A percentile compares a stretch with the other conserved stretches of the same genome.
phyloP scores from a whole-genome alignment of 2,329 filamentous ascomycete species.

The Penicillium sp. region DNA sequence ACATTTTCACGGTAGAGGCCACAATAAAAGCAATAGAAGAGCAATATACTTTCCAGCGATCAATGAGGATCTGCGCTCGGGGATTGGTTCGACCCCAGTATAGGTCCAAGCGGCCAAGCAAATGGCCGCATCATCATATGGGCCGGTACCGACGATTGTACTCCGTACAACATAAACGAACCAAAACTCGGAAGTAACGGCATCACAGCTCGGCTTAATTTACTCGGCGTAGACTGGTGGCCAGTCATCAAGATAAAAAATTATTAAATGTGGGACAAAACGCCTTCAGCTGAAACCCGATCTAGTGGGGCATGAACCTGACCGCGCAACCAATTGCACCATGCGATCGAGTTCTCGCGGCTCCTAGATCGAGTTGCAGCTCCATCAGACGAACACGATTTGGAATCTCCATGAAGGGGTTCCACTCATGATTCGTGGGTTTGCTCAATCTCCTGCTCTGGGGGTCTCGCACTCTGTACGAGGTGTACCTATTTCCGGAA shows the following conservation, averaged over 20 bases:
- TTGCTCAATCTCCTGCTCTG: not conserved
- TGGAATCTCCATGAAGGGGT: not conserved
- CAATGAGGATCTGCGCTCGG: not conserved
- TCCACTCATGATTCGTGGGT: not conserved
- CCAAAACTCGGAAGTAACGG: not conserved
- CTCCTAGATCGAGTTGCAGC: not conserved
- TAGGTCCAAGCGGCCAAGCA: not conserved
- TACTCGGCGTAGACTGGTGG: not conserved
- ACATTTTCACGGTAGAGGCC: not conserved
- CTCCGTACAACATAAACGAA: too few relatives aligned
- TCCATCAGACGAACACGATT: not conserved
- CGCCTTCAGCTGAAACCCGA: conserved; percentile 13
- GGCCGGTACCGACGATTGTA: too few relatives aligned
- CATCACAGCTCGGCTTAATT: not conserved
- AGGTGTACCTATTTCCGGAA: not conserved
- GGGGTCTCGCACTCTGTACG: not conserved
- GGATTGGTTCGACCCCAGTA: not conserved
- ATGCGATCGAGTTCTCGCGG: conserved; percentile 1
- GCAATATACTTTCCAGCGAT: not conserved
- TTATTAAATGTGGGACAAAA: conserved; percentile 9
- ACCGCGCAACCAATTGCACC: conserved; percentile 9
- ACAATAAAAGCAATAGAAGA: not conserved
- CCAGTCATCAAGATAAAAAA: not conserved
- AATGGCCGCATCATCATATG: not conserved
- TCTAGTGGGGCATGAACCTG: conserved; percentile 12